A percentile compares a stretch with the other conserved stretches of the same genome.
Conservation (phyloP, 257 asterid species). For the Jasminum sambac region DNA sequence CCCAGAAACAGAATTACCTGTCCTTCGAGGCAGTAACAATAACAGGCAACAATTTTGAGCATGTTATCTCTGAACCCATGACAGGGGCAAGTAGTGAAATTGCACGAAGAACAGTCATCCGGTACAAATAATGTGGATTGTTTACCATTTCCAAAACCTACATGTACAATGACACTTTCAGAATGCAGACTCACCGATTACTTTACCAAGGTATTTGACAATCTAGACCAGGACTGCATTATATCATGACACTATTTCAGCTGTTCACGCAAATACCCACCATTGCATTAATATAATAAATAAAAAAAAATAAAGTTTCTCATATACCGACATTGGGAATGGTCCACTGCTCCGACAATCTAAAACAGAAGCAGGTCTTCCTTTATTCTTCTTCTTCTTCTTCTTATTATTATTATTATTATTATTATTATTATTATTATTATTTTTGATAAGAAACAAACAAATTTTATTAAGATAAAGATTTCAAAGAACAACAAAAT, state of each 20-base stretch:
- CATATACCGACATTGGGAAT: no score
- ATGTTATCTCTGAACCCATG: constrained; percentile 92
- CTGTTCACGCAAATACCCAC: background rate
- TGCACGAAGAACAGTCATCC: constrained; percentile 84
- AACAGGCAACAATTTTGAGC: constrained; percentile 79
- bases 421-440: no score
- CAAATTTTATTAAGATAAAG: no score
- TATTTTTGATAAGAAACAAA: no score
- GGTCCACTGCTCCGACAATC: no score
- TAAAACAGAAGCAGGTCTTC: no score
- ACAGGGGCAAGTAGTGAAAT: constrained; percentile 90
- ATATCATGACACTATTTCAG: background rate
- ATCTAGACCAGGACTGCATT: background rate
- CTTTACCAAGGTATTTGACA: background rate
- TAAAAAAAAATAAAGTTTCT: no score
- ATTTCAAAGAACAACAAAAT: no score
- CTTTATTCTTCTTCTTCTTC: no score
- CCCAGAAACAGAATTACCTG: constrained; percentile 43
- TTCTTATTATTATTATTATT: no score
- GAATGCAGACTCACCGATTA: background rate
- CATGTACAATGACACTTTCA: constrained; percentile 12
- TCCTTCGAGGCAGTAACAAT: constrained; percentile 72
- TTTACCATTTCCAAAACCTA: constrained; percentile 81
- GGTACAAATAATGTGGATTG: constrained; percentile 78
- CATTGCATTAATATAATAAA: no score